Evolutionary conservation across 371 early-diverging fungal genomes (phyloP).

Genomic region (Cokeromyces recurvatus): DNA sequence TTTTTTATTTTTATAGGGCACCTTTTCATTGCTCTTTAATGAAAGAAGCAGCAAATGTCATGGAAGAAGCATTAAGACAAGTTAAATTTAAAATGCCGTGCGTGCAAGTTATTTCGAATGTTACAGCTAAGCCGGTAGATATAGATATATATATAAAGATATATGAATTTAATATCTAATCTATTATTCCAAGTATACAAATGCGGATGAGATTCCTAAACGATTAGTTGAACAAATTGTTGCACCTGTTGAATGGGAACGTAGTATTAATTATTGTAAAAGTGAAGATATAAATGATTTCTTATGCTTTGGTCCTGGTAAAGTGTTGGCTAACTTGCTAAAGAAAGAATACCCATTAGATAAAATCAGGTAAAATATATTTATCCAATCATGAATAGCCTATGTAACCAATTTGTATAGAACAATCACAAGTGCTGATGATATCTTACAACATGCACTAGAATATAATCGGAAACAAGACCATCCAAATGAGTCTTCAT

Average conservation of each 20-base stretch:
- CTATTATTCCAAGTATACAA: conserved; percentile 21
- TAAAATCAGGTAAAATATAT: conserved; percentile 44
- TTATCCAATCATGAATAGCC: too few species aligned
- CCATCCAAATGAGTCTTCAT: conserved; percentile 6
- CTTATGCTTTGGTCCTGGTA: conserved; percentile 83
- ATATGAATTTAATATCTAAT: too few species aligned
- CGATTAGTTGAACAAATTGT: conserved; percentile 77
- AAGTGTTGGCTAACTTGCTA: conserved; percentile 83
- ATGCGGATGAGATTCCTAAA: conserved; percentile 60
- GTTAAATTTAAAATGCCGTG: conserved; percentile 59
- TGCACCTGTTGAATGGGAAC: conserved; percentile 86
- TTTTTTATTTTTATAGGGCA: conserved; percentile 43
- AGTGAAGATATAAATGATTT: conserved; percentile 75
- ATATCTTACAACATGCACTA: conserved; percentile 34
- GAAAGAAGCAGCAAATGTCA: conserved; percentile 75
- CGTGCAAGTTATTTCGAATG: conserved; percentile 88
- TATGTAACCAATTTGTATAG: conserved; percentile 7
- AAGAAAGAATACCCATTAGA: conserved; percentile 86
- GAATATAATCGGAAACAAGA: conserved; percentile 21
- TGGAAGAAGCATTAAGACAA: conserved; percentile 65
- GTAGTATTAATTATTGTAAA: conserved; percentile 76
- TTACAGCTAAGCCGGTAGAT: conserved; percentile 81
- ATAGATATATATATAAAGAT: too few species aligned
- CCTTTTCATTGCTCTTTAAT: conserved; percentile 94
- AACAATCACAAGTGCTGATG: conserved; percentile 43